Evolutionary conservation across 768 basidiomycete genomes (phyloP), one percentile per base, ranked within the genome.

Genomic region (Pilatotrama ljubarskyi): DNA sequence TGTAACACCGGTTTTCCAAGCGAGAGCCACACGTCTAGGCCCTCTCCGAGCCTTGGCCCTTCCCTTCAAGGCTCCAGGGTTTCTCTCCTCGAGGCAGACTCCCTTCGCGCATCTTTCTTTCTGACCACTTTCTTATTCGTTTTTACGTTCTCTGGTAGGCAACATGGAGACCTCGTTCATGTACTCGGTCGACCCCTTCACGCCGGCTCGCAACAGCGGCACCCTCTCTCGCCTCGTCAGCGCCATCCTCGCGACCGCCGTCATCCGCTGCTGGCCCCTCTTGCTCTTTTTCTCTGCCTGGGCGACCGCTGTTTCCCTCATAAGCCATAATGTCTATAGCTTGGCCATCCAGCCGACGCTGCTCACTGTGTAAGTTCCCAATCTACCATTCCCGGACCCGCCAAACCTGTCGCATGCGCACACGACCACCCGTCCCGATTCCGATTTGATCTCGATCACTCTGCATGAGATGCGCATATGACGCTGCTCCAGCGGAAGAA

Each of bases 221-320:
- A 40, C 32, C 24, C 46, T 62, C n/a, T 42, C 54, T 2, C 62
- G 63, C 17, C 59, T 73, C 36, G 37, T 64, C 15, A 59, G 72
- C 47, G 75, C 74, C 1, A 24, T 75, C 51, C 66, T 76, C 1
- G 76, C 76, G n/a, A 77, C 76, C 5, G 75, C 76, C 71, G 18
- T 73, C 76, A 67, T 84, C 78, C 68, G 85, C 44, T 87, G 86
- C 71, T 88, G 85, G 86, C 85, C 87, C 61, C 79, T 86, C 57
- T 76, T 90, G 7, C 36, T 87, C 2, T 84, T 88, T 74, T 87
- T 87, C 64, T 77, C 76, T 17, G 84, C 68, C 5, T 89, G 87
- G 87, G 76, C 84, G 0, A 82, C 84, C 0, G 68, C 80, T 8
- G 76, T 89, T n/a, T 76, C 78, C 5, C 67, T 85, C 26, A 78